A percentile compares a stretch with the other conserved stretches of the same genome.
These are phyloP conservation scores for Phycomyces blakesleeanus DNA, from an alignment of 192 early-diverging fungal genomes.

Conservation along the genomic window DNA sequence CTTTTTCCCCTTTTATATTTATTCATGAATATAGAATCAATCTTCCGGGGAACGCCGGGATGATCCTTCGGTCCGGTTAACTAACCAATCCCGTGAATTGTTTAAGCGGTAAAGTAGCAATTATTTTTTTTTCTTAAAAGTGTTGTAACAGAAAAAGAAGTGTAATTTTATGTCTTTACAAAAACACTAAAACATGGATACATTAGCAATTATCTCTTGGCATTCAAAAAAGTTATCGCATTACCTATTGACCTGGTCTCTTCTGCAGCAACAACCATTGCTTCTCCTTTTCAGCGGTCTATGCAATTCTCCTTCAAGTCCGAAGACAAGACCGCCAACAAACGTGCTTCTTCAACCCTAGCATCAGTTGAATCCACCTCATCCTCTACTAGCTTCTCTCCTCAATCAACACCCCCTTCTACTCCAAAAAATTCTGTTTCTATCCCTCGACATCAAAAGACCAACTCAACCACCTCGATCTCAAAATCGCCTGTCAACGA, in stretches of 20 bases:
- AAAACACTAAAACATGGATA: too few species aligned
- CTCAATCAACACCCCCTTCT: slow-evolving; percentile 21
- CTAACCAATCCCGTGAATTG: slow-evolving; percentile 30
- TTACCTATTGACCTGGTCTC: slow-evolving; percentile 42
- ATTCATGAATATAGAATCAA: slow-evolving; percentile 10
- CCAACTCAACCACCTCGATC: not conserved
- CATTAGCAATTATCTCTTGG: slow-evolving; percentile 47
- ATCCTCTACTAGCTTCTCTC: slow-evolving; percentile 6
- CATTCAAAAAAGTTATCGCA: slow-evolving; percentile 50
- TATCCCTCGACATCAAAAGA: slow-evolving; percentile 2
- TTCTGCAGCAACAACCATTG: slow-evolving; percentile 32
- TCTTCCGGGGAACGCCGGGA: slow-evolving; percentile 4
- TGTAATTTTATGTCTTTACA: too few species aligned
- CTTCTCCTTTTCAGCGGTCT: slow-evolving; percentile 23
- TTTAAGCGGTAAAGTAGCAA: slow-evolving; percentile 42
- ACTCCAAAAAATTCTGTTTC: slow-evolving; percentile 11
- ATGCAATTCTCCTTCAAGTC: not conserved
- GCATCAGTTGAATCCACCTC: not conserved
- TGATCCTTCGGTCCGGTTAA: slow-evolving; percentile 19
- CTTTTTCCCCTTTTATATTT: not conserved
- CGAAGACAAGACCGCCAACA: not conserved
- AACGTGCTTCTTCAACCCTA: not conserved
- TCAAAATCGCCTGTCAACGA: not conserved
- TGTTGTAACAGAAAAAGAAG: too few species aligned
- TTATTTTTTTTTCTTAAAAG: too few species aligned